phyloP scores from a whole-genome alignment of 768 basidiomycete genomes.

The Coprinopsis sp. region DNA sequence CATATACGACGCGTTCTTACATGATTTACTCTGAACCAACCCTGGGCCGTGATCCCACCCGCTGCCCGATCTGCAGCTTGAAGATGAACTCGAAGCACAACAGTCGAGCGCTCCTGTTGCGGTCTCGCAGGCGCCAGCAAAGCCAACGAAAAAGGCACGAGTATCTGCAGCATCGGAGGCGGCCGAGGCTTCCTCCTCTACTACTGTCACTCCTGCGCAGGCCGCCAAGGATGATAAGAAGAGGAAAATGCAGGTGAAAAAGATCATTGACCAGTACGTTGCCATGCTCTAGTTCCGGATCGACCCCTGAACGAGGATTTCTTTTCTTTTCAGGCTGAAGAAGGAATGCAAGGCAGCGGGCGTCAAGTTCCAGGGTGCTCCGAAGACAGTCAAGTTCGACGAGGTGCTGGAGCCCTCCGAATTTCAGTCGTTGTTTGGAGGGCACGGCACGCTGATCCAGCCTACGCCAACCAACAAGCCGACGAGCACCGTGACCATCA shows the following conservation, averaged over 20 bases:
- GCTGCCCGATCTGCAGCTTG: too few relatives aligned
- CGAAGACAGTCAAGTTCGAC: slow-evolving; percentile 35
- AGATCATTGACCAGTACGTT: slow-evolving; percentile 33
- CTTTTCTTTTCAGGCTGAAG: slow-evolving; percentile 24
- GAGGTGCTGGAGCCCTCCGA: slow-evolving; percentile 32
- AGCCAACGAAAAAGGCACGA: too few relatives aligned
- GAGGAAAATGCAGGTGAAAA: slow-evolving; percentile 32
- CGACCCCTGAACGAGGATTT: neutral
- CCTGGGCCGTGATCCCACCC: too few relatives aligned
- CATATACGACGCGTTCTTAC: too few relatives aligned
- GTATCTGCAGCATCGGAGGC: slow-evolving; percentile 25
- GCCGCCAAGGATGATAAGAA: slow-evolving; percentile 34
- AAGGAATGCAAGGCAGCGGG: slow-evolving; percentile 35
- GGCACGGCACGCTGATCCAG: slow-evolving; percentile 31
- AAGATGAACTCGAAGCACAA: too few relatives aligned
- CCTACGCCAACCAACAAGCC: slow-evolving; percentile 37
- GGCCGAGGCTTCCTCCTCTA: slow-evolving; percentile 13
- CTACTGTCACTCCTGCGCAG: slow-evolving; percentile 18
- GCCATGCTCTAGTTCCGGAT: too few relatives aligned
- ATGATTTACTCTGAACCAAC: too few relatives aligned
- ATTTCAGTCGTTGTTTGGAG: slow-evolving; percentile 31
- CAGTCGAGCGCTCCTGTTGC: too few relatives aligned
- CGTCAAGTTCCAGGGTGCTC: slow-evolving; percentile 34
- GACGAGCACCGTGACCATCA: slow-evolving; percentile 35
- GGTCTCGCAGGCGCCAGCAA: too few relatives aligned